These are phyloP conservation scores for Nyctanthes arbortristis DNA, from an alignment of 257 asterid species.

Conservation along the genomic window DNA sequence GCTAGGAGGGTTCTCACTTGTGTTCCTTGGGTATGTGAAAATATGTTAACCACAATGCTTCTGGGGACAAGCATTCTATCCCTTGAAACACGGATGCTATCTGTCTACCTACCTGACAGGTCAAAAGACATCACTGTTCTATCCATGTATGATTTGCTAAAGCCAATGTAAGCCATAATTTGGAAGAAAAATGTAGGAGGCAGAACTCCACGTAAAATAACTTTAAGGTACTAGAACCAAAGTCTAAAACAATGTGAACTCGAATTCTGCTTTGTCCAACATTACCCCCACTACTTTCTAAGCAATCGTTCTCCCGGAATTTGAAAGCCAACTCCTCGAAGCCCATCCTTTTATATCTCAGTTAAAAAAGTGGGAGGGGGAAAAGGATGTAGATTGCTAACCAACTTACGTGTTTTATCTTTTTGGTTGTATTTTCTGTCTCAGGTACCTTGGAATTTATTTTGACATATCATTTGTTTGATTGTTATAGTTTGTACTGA, in stretches of 20 bases:
- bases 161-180: background rate
- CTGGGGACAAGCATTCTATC: background rate
- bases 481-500: no score
- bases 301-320: background rate
- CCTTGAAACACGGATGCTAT: background rate
- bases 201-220: background rate
- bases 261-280: background rate
- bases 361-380: constrained; percentile 5
- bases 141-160: background rate
- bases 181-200: background rate
- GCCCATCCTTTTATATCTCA: background rate
- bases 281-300: background rate
- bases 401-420: background rate
- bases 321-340: background rate
- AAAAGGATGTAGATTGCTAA: constrained; percentile 4
- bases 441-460: no score
- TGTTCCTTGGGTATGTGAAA: background rate
- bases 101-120: background rate
- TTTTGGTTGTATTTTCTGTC: no score
- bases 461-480: no score
- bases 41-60: background rate
- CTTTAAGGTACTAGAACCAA: background rate
- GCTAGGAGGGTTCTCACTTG: background rate
- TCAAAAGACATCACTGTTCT: constrained; percentile 3
- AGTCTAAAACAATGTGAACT: background rate